Evolutionary conservation across 2,329 filamentous ascomycete genomes (phyloP), one percentile per base, ranked within the genome.

Genomic region (Dactylellina haptotyla): DNA sequence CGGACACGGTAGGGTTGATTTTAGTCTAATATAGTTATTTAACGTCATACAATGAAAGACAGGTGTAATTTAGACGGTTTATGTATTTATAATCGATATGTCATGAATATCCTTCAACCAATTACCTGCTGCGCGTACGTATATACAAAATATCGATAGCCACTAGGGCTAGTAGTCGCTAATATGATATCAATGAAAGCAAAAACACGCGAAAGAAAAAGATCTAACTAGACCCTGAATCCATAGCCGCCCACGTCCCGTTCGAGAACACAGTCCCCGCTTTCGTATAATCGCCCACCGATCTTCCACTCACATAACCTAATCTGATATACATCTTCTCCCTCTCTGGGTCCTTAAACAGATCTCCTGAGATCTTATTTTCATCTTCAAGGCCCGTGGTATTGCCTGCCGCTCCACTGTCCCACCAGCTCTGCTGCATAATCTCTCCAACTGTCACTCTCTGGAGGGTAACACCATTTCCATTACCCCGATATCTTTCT

Each of bases 401-500:
- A 28, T 46, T 54, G 6, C 28, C n/a, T 10, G n/a, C 39, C 8
- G 32, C 32, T 10, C 39, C 48, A 41, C 61, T 64, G 51, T 73
- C 69, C 37, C 53, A 73, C 28, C 54, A 58, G 32, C 54, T 58
- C 43, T 66, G 66, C 45, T 59, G 54, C 61, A 66, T 32, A 32
- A 75, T 41, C 2, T 65, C 45, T 3, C 59, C 59, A 3, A 71
- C 12, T n/a, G 66, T 69, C 12, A 26, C 25, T 18, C 70, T 53
- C 14, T 67, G 28, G 8, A 75, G 30, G 0, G 58, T 58, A 28
- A 57, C 62, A 23, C 30, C 46, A 1, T n/a, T 46, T 1, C 37
- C 64, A 10, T 25, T 43, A 10, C 86, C 86, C n/a, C 89, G 83
- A 80, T 89, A 93, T 18, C 91, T 84, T 81, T 96, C 92, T 0